Percentiles rank a stretch among this genome's conserved stretches.
These are phyloP conservation scores for Alternaria solani DNA, from an alignment of 2,329 filamentous ascomycete species.

Conservation along the genomic window DNA sequence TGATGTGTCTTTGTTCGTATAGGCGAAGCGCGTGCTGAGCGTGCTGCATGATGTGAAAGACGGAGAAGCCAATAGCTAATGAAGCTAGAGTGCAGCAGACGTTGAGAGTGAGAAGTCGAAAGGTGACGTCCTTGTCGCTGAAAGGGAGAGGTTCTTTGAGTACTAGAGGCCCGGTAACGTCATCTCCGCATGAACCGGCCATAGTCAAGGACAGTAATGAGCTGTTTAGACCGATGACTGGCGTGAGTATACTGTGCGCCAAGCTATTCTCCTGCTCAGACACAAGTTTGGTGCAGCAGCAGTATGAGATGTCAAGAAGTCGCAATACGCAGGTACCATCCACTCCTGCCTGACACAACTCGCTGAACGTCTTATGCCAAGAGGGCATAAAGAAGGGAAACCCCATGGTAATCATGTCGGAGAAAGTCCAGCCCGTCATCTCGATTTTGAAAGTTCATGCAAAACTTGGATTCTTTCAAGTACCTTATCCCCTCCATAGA, in stretches of 20 bases:
- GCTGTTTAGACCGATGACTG: not conserved
- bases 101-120: conserved; percentile 65
- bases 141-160: not conserved
- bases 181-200: not conserved
- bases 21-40: conserved; percentile 68
- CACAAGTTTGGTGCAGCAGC: not conserved
- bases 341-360: not conserved
- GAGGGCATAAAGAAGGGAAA: not conserved
- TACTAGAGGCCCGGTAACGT: not conserved
- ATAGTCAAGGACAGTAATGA: not conserved
- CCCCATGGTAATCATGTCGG: not conserved
- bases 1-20: conserved; percentile 72
- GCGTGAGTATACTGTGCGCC: not conserved
- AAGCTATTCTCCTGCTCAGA: not conserved
- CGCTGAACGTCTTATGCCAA: not conserved
- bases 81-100: conserved; percentile 62
- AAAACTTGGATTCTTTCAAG: not conserved
- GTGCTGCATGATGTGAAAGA: conserved; percentile 65
- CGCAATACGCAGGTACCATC: not conserved
- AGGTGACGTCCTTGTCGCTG: conserved; percentile 57
- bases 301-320: not conserved
- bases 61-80: conserved; percentile 60
- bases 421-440: not conserved
- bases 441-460: not conserved
- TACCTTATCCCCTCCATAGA: conserved; percentile 8